Evolutionary conservation across 805 yeast species (phyloP), one percentile per base, ranked within the genome.

Genomic region (Blastobotrys americana): DNA sequence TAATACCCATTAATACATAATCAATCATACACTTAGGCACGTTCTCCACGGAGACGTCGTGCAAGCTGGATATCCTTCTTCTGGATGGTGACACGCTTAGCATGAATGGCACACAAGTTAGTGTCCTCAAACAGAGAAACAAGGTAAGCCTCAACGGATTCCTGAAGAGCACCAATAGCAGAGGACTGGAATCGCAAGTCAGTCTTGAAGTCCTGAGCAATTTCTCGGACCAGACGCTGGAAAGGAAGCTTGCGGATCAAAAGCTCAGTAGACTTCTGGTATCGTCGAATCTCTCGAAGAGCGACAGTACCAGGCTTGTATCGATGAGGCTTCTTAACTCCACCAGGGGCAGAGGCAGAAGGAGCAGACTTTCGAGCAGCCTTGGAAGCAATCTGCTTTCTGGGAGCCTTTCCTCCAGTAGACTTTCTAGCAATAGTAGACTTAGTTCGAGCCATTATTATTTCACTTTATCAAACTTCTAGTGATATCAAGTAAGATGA

Each of bases 251-350:
- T 84, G 77, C 93, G 82, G 71, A 84, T 82, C 67, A 84, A 75
- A 44, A 84, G 75, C 70, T 84, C 93, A 59, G 93, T 84, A 44
- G 89, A 80, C 73, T 84, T 84, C 74, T 84, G 94, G 78, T 84
- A 84, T 74, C 89, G 81, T 78, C 93, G 82, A 67, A 84, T 84
- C 73, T 84, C 93, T 78, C 90, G 82, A 67, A 84, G 82, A 61
- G 94, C 94, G 65, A 83, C 90, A 64, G 90, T 83, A 81, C 94
- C 94, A 66, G 94, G 94, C 85, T 84, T 84, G 74, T 84, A 84
- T 80, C 94, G 82, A 78, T 82, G 93, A 55, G 89, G 88, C 74
- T 83, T 84, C 82, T 83, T 84, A 65, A 84, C 90, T 75, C 90
- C 93, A 64, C 90, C 90, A 45, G 66, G 72, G 49, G 84, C 73